Percentiles rank a stretch among this genome's conserved stretches.
Evolutionary conservation across 2,329 filamentous ascomycete genomes (phyloP).

Genomic region (Boeremia lycopersici): DNA sequence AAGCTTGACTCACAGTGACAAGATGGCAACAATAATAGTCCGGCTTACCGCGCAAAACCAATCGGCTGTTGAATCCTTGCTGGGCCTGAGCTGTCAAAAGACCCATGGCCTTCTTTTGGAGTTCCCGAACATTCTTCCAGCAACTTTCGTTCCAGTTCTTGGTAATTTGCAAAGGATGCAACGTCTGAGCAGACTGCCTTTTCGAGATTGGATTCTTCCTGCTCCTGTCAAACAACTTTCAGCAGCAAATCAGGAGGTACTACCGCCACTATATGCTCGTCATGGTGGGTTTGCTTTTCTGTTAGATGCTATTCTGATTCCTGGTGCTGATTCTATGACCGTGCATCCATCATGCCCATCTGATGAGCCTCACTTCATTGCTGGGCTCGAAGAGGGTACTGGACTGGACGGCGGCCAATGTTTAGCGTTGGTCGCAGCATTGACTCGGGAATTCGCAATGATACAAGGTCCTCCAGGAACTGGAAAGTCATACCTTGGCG

Average conservation of each 20-base stretch:
- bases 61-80: background rate
- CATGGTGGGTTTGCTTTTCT: constrained; percentile 27
- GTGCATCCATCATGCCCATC: constrained; percentile 21
- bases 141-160: constrained; percentile 39
- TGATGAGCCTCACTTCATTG: constrained; percentile 22
- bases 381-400: constrained; percentile 18
- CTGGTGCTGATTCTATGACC: background rate
- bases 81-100: constrained; percentile 15
- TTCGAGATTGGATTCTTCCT: constrained; percentile 38
- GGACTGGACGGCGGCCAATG: constrained; percentile 59
- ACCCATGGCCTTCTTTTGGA: constrained; percentile 33
- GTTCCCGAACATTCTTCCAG: constrained; percentile 35
- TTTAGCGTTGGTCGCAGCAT: constrained; percentile 58
- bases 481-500: constrained; percentile 68
- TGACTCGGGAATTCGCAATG: constrained; percentile 62
- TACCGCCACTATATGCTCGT: constrained; percentile 35
- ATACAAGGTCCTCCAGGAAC: constrained; percentile 76
- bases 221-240: constrained; percentile 4
- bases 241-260: constrained; percentile 23
- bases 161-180: constrained; percentile 36
- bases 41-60: background rate
- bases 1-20: too few relatives aligned
- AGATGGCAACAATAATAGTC: too few relatives aligned
- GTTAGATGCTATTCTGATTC: constrained; percentile 24
- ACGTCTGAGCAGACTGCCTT: constrained; percentile 30